Base-by-base conservation (phyloP, 208 protist genomes). In the Naegleria fowleri region DNA sequence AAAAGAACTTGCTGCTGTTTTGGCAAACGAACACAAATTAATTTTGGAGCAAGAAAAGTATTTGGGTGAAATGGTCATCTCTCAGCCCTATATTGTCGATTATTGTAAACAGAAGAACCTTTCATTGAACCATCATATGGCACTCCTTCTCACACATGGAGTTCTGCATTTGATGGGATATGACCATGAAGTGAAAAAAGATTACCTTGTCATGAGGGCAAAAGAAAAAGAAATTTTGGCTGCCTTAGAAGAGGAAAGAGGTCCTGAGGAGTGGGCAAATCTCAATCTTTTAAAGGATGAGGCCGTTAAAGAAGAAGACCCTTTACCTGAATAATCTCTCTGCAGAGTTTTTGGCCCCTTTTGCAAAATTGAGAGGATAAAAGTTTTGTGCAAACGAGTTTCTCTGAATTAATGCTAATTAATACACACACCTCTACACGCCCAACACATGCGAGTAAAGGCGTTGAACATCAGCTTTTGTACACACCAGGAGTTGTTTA, bases 401-500 rank as follows among this genome's bases (percentile, higher is more conserved):
- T n/a, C n/a, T n/a, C n/a, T n/a, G n/a, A n/a, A n/a, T n/a, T n/a
- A n/a, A n/a, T n/a, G n/a, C n/a, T n/a, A n/a, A n/a, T n/a, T n/a
- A n/a, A n/a, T n/a, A n/a, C n/a, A n/a, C n/a, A n/a, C n/a, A n/a
- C n/a, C n/a, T n/a, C n/a, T n/a, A n/a, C n/a, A n/a, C n/a, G n/a
- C n/a, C n/a, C n/a, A n/a, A n/a, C n/a, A n/a, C n/a, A n/a, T n/a
- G n/a, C n/a, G n/a, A n/a, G n/a, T n/a, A n/a, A n/a, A n/a, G n/a
- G n/a, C n/a, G n/a, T n/a, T n/a, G n/a, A n/a, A n/a, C n/a, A n/a
- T 67, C 55, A 67, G 55, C 11, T 67, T 67, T 67, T 67, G 55
- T 67, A 67, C 55, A 67, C 55, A 67, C 55, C 55, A 67, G 55
- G 55, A 67, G 55, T 67, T 67, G 55, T 67, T 67, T 67, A 67